phyloP scores from a whole-genome alignment of 192 early-diverging fungal species.

The Coemansia sp. region DNA sequence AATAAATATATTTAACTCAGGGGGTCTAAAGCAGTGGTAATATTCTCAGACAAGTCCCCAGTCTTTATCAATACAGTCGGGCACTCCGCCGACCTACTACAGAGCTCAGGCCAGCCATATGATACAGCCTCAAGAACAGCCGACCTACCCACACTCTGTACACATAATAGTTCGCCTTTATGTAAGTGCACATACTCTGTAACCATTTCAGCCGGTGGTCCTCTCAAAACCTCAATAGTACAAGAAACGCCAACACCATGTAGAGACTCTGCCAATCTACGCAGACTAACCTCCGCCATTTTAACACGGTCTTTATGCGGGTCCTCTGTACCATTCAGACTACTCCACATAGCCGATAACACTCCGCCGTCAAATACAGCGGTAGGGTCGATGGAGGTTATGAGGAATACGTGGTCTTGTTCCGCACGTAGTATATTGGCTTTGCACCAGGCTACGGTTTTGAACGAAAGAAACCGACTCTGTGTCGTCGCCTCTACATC shows the following conservation, averaged over 20 bases:
- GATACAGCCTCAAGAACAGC: slow-evolving; percentile 6
- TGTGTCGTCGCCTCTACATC: background rate
- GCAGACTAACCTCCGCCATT: slow-evolving; percentile 16
- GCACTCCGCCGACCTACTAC: slow-evolving; percentile 24
- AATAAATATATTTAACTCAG: slow-evolving; percentile 16
- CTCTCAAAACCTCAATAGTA: slow-evolving; percentile 29
- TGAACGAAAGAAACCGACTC: slow-evolving; percentile 32
- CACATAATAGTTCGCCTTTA: slow-evolving; percentile 28
- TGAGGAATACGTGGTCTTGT: slow-evolving; percentile 52
- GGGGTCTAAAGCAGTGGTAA: slow-evolving; percentile 45
- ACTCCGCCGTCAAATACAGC: background rate
- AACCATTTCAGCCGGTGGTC: slow-evolving; percentile 11
- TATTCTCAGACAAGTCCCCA: slow-evolving; percentile 34
- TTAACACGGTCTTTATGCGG: slow-evolving; percentile 6
- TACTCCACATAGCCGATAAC: slow-evolving; percentile 33
- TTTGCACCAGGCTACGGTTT: slow-evolving; percentile 50
- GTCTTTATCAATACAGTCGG: slow-evolving; percentile 39
- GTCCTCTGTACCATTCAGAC: slow-evolving; percentile 26
- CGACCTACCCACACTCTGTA: slow-evolving; percentile 28
- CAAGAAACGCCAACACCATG: slow-evolving; percentile 15
- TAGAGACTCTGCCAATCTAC: slow-evolving; percentile 15
- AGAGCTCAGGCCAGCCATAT: slow-evolving; percentile 43
- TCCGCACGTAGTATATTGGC: slow-evolving; percentile 35
- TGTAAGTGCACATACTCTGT: slow-evolving; percentile 31
- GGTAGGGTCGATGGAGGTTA: slow-evolving; percentile 24